phyloP scores from a whole-genome alignment of 352 stramenopile genomes.

The Pythium folliculosum region DNA sequence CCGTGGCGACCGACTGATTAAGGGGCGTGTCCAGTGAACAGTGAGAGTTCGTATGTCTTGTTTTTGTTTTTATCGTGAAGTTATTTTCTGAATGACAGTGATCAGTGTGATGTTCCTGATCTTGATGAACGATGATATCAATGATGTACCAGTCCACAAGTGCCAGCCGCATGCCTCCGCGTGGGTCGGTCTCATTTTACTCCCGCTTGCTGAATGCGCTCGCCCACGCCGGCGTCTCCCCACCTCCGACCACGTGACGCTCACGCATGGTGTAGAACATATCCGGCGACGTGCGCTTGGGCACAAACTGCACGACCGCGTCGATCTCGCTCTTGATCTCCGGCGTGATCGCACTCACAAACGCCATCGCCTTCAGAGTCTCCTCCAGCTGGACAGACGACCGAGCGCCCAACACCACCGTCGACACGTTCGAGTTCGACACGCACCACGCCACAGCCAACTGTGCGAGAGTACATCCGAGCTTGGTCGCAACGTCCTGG shows the following conservation, averaged over 20 bases:
- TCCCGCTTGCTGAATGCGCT: not conserved
- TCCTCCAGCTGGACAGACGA: not conserved
- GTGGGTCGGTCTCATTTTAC: not conserved
- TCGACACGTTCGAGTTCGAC: too few relatives aligned
- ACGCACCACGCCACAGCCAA: too few relatives aligned
- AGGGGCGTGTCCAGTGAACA: not conserved
- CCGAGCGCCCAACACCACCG: not conserved
- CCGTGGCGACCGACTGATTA: not conserved
- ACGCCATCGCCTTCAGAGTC: not conserved
- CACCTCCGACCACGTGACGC: too few relatives aligned
- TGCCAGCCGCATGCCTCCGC: not conserved
- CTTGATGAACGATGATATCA: not conserved
- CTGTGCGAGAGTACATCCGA: too few relatives aligned
- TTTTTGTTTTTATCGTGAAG: not conserved
- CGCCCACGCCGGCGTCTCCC: too few relatives aligned
- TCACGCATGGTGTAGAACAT: too few relatives aligned
- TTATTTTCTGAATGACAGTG: not conserved
- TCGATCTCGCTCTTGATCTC: conserved; percentile 5
- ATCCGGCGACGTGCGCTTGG: not conserved
- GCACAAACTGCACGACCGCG: conserved; percentile 7
- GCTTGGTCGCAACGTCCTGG: too few relatives aligned
- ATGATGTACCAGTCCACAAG: not conserved
- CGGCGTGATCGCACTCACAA: not conserved
- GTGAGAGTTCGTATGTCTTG: not conserved
- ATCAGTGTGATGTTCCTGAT: too few relatives aligned